Evolutionary conservation across 306 rosid species (phyloP).

Genomic region (Trichosanthes cucumerina): DNA sequence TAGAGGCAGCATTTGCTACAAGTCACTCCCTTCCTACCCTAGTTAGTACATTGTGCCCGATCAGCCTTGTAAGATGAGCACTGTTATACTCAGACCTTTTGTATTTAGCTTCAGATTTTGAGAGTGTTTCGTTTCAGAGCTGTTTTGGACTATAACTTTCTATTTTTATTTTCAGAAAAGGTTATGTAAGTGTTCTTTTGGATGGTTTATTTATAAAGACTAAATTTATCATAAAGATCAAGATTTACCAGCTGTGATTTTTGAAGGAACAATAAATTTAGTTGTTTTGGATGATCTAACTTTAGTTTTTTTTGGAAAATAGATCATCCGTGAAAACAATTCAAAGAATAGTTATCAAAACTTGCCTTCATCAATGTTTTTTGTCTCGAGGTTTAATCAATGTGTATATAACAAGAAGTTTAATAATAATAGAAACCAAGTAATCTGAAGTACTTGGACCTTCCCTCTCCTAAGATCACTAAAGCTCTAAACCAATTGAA

Average conservation of each 20-base stretch:
- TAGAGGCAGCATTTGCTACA: background rate
- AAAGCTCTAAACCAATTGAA: too few relatives aligned
- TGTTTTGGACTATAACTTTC: background rate
- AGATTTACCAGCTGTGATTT: background rate
- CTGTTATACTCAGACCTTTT: background rate
- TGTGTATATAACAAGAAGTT: background rate
- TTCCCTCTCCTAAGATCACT: too few relatives aligned
- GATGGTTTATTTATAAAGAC: background rate
- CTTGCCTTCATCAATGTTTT: background rate
- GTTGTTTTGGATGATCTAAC: too few relatives aligned
- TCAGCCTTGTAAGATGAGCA: background rate
- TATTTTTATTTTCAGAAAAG: background rate
- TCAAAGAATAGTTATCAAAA: background rate
- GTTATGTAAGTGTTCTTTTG: background rate
- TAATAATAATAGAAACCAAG: too few relatives aligned
- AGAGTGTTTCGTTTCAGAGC: background rate
- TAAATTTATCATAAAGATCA: background rate
- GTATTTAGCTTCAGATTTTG: background rate
- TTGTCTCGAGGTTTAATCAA: background rate
- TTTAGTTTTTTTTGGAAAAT: background rate
- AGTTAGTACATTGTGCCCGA: background rate
- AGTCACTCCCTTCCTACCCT: background rate
- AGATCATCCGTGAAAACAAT: background rate
- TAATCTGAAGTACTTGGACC: too few relatives aligned
- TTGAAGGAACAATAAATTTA: background rate